These are phyloP conservation scores for Candida broadrunensis DNA, from an alignment of 805 yeast genomes.

Conservation along the genomic window DNA sequence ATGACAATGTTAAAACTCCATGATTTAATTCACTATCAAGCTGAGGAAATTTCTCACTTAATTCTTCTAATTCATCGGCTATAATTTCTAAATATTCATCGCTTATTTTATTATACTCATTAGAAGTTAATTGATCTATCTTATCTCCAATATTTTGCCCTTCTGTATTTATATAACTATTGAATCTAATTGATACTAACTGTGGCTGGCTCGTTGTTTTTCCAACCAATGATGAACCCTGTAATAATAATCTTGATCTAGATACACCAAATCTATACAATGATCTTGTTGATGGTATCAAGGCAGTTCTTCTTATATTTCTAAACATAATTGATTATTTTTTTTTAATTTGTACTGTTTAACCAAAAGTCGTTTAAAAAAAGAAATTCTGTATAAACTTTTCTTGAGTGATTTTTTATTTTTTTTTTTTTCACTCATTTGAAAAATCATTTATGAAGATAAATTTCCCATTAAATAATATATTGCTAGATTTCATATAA, in stretches of 20 bases:
- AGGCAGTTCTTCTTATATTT: background rate
- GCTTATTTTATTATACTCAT: constrained; percentile 62
- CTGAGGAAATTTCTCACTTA: constrained; percentile 60
- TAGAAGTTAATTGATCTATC: constrained; percentile 44
- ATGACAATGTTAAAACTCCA: constrained; percentile 77
- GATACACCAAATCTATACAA: background rate
- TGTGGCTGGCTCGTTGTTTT: background rate
- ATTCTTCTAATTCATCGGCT: constrained; percentile 61
- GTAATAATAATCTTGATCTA: background rate
- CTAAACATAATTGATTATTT: background rate
- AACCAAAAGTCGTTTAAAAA: too few species aligned
- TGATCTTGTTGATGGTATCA: background rate
- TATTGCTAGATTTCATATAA: too few species aligned
- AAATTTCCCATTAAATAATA: too few species aligned
- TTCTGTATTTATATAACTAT: constrained; percentile 35
- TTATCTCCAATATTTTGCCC: constrained; percentile 54
- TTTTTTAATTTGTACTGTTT: too few species aligned
- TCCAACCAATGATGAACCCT: background rate
- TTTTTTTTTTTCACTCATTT: background rate
- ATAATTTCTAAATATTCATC: constrained; percentile 69
- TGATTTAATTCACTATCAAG: constrained; percentile 78
- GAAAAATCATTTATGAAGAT: too few species aligned
- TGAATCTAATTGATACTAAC: constrained; percentile 1
- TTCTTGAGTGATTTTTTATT: too few species aligned
- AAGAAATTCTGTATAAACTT: too few species aligned